Evolutionary conservation across 768 basidiomycete genomes (phyloP).

Genomic region (Hericium coralloides): DNA sequence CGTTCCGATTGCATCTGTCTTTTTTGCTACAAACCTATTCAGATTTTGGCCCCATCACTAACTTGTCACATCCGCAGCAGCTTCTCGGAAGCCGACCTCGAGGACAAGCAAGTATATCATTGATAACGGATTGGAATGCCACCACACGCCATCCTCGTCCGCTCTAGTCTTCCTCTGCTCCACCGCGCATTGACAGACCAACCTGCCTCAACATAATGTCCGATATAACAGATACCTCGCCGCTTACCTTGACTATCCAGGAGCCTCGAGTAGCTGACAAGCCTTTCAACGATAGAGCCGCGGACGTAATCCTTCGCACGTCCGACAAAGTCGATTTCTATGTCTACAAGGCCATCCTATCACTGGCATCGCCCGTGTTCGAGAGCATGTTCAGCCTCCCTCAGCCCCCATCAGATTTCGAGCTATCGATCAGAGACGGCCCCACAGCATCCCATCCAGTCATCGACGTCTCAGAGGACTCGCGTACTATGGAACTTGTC

Average conservation of each 20-base stretch:
- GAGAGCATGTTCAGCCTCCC: constrained; percentile 21
- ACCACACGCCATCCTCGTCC: too few species aligned
- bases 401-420: constrained; percentile 7
- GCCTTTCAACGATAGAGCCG: neutral
- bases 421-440: neutral
- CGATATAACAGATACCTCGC: neutral
- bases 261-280: neutral
- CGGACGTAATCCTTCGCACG: neutral
- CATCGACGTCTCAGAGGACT: neutral
- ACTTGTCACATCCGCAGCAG: too few species aligned
- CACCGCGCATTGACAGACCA: neutral
- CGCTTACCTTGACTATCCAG: too few species aligned
- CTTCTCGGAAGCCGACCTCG: too few species aligned
- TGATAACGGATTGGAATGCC: too few species aligned
- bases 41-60: too few species aligned
- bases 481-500: neutral
- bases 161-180: neutral
- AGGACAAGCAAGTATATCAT: too few species aligned
- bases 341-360: constrained; percentile 25
- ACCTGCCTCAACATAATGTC: neutral
- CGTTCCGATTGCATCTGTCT: too few species aligned
- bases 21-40: too few species aligned
- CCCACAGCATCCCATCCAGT: neutral
- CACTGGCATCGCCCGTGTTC: constrained; percentile 8
- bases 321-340: constrained; percentile 9